phyloP scores from a whole-genome alignment of 1,284 basidiomycete species.

The Pseudozyma sp. region DNA sequence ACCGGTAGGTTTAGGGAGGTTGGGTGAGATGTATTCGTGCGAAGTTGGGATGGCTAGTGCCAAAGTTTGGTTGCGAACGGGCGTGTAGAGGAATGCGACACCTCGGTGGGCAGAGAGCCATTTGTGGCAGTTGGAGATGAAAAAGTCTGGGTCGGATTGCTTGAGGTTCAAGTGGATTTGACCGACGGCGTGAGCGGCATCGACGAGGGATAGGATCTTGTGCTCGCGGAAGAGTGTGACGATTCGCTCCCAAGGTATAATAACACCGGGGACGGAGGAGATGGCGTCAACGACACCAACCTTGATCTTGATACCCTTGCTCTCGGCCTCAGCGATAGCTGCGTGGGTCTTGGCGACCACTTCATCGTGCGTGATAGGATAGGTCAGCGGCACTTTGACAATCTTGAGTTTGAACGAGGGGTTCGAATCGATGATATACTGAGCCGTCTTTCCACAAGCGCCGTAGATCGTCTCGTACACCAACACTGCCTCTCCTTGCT shows the following conservation, averaged over 20 bases:
- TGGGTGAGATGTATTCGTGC: constrained; percentile 31
- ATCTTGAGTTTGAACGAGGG: constrained; percentile 44
- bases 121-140: constrained; percentile 56
- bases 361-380: constrained; percentile 61
- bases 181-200: constrained; percentile 87
- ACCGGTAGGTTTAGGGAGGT: constrained; percentile 11
- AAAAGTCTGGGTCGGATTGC: constrained; percentile 66
- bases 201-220: constrained; percentile 71
- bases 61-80: constrained; percentile 81
- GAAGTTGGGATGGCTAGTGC: constrained; percentile 81
- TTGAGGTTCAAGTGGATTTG: constrained; percentile 67
- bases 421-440: constrained; percentile 64
- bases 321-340: constrained; percentile 21
- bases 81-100: constrained; percentile 81
- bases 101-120: constrained; percentile 77
- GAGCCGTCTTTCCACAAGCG: constrained; percentile 57
- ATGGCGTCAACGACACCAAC: constrained; percentile 82
- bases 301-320: constrained; percentile 79
- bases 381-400: constrained; percentile 55
- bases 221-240: constrained; percentile 55
- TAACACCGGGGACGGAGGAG: constrained; percentile 77
- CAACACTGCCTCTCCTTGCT: constrained; percentile 62
- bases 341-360: constrained; percentile 61
- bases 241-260: constrained; percentile 83
- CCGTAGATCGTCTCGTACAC: constrained; percentile 61